Evolutionary conservation across 177 flowering plant genomes (phyloP).

Genomic region (Tripterygium wilfordii): DNA sequence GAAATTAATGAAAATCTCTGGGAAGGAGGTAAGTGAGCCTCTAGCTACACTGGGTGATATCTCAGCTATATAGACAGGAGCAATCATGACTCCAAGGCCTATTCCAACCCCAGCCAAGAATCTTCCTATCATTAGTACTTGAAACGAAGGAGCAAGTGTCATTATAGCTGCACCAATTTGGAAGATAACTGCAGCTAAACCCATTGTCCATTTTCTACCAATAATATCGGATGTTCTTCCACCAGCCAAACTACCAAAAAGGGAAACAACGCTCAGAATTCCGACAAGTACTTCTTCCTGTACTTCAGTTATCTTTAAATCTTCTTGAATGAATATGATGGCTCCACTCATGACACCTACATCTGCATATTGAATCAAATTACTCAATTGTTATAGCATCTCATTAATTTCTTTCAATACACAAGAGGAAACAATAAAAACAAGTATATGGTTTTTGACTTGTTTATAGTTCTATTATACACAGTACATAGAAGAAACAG

Average conservation of each 20-base stretch:
- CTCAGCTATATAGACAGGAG: slow-evolving; percentile 86
- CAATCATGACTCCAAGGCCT: slow-evolving; percentile 81
- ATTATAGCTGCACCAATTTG: slow-evolving; percentile 72
- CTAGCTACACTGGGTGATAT: slow-evolving; percentile 66
- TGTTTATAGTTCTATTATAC: too few relatives aligned
- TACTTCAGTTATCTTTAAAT: slow-evolving; percentile 76
- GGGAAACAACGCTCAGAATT: slow-evolving; percentile 65
- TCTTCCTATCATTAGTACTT: slow-evolving; percentile 68
- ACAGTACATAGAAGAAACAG: too few relatives aligned
- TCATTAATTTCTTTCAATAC: too few relatives aligned
- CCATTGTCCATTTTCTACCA: slow-evolving; percentile 98
- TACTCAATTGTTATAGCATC: too few relatives aligned
- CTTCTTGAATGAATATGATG: slow-evolving; percentile 77
- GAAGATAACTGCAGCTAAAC: slow-evolving; percentile 68
- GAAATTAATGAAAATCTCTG: slow-evolving; percentile 76
- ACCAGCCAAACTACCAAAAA: slow-evolving; percentile 84
- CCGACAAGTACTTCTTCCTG: slow-evolving; percentile 87
- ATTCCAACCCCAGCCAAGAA: slow-evolving; percentile 81
- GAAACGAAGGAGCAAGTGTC: slow-evolving; percentile 70
- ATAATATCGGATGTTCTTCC: slow-evolving; percentile 79
- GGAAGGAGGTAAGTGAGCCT: slow-evolving; percentile 82
- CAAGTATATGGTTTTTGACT: too few relatives aligned
- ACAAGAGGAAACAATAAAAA: too few relatives aligned
- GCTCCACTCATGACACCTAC: slow-evolving; percentile 99
- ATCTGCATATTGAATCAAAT: slow-evolving; percentile 56